Conservation (phyloP, 805 yeast species). For the Clavispora fructus region DNA sequence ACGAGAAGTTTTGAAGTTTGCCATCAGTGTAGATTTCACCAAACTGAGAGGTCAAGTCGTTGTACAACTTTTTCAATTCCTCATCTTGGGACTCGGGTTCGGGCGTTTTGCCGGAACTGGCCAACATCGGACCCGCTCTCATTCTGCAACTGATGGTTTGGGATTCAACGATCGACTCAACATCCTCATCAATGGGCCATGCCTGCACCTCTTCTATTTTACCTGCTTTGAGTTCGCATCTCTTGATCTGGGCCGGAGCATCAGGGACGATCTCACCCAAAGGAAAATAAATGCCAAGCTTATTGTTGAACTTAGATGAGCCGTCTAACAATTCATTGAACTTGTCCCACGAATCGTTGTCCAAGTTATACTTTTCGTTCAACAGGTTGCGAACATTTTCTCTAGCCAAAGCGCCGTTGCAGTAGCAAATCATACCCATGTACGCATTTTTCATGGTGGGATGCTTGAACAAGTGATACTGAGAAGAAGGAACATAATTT, state of each 20-base stretch:
- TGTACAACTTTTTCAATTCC: conserved; percentile 16
- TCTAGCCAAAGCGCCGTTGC: conserved; percentile 85
- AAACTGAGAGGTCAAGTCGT: conserved; percentile 25
- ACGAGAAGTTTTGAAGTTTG: conserved; percentile 36
- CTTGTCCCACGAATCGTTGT: conserved; percentile 49
- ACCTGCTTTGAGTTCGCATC: conserved; percentile 38
- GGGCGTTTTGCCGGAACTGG: conserved; percentile 2
- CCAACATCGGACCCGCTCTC: conserved; percentile 71
- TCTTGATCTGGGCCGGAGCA: conserved; percentile 56
- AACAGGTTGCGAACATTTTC: conserved; percentile 66
- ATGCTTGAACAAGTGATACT: conserved; percentile 81
- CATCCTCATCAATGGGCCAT: conserved; percentile 60
- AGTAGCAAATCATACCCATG: conserved; percentile 95
- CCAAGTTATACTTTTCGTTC: conserved; percentile 38
- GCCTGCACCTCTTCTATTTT: conserved; percentile 21
- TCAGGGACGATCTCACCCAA: conserved; percentile 89
- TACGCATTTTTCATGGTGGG: conserved; percentile 72
- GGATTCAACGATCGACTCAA: conserved; percentile 71
- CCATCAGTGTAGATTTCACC: conserved; percentile 49
- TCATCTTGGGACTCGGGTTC: conserved; percentile 2
- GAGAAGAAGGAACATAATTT: conserved; percentile 68
- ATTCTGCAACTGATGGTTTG: conserved; percentile 83
- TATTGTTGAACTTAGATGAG: conserved; percentile 31
- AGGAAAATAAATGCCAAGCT: conserved; percentile 80
- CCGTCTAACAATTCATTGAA: conserved; percentile 52